A percentile compares a stretch with the other conserved stretches of the same genome.
These are phyloP conservation scores for Psilocybe subaeruginosa DNA, from an alignment of 768 basidiomycete genomes.

Conservation along the genomic window DNA sequence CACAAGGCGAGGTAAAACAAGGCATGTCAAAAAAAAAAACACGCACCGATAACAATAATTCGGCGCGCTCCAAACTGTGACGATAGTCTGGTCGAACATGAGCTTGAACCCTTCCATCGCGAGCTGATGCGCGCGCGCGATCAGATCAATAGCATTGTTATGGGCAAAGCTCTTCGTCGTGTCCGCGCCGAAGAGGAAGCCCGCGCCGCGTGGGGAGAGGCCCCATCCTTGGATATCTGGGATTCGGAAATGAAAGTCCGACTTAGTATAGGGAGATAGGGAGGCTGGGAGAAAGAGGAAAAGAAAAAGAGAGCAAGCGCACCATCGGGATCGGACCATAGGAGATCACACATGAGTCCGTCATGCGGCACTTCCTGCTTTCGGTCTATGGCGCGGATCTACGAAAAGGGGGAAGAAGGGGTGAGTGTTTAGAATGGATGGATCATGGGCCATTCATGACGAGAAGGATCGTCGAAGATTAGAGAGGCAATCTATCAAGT, in stretches of 20 bases:
- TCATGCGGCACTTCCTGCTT: slow-evolving; percentile 99
- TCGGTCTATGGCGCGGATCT: slow-evolving; percentile 94
- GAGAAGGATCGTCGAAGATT: background rate
- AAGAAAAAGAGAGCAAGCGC: slow-evolving; percentile 22
- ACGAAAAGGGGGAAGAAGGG: slow-evolving; percentile 6
- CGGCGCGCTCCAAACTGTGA: slow-evolving; percentile 98
- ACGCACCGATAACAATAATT: slow-evolving; percentile 97
- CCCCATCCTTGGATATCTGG: slow-evolving; percentile 94
- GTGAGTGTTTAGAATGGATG: background rate
- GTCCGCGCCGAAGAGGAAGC: slow-evolving; percentile 92
- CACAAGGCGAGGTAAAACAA: slow-evolving; percentile 27
- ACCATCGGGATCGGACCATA: slow-evolving; percentile 99
- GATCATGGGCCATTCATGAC: background rate
- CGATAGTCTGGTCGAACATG: slow-evolving; percentile 95
- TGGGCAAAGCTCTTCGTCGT: slow-evolving; percentile 90
- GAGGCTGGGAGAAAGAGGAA: background rate
- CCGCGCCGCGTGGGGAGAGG: slow-evolving; percentile 95
- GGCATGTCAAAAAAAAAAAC: background rate
- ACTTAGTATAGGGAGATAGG: background rate
- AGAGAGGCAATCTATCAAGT: background rate
- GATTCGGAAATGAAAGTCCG: background rate
- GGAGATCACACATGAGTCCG: slow-evolving; percentile 96
- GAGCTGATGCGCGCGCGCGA: slow-evolving; percentile 96
- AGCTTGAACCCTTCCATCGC: slow-evolving; percentile 98
- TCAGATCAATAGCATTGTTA: slow-evolving; percentile 90